Evolutionary conservation across 305 asterid genomes (phyloP).

Genomic region (Plantago coronopus): DNA sequence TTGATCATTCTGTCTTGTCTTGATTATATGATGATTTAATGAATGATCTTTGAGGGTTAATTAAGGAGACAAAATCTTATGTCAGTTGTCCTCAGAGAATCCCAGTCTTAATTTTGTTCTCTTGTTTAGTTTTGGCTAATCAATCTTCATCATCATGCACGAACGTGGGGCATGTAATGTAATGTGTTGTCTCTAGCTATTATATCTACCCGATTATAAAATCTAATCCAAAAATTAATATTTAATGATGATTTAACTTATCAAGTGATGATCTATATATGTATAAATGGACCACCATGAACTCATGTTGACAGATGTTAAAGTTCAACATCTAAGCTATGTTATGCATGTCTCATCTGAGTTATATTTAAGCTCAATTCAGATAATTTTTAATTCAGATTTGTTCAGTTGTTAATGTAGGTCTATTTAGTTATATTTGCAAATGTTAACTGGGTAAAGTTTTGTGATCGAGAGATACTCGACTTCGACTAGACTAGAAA

Average conservation of each 20-base stretch:
- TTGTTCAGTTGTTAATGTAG: too few species aligned
- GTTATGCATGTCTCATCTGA: too few species aligned
- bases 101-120: conserved; percentile 9
- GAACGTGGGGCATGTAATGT: not conserved
- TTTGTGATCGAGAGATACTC: too few species aligned
- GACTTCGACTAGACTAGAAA: too few species aligned
- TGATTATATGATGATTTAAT: not conserved
- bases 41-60: too few species aligned
- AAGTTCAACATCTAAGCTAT: too few species aligned
- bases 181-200: conserved; percentile 10
- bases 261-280: too few species aligned
- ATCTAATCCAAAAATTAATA: not conserved
- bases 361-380: too few species aligned
- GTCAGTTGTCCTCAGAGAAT: conserved; percentile 1
- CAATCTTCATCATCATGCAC: conserved; percentile 4
- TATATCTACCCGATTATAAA: not conserved
- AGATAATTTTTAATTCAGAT: too few species aligned
- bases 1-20: not conserved
- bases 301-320: not conserved
- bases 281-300: not conserved
- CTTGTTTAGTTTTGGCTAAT: not conserved
- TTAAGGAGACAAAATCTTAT: conserved; percentile 2
- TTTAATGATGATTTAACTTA: too few species aligned
- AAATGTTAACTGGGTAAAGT: too few species aligned
- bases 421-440: too few species aligned